Percentiles rank a stretch among this genome's conserved stretches.
Evolutionary conservation across 2,329 filamentous ascomycete species (phyloP).

Genomic region (Grosmannia penicillata): DNA sequence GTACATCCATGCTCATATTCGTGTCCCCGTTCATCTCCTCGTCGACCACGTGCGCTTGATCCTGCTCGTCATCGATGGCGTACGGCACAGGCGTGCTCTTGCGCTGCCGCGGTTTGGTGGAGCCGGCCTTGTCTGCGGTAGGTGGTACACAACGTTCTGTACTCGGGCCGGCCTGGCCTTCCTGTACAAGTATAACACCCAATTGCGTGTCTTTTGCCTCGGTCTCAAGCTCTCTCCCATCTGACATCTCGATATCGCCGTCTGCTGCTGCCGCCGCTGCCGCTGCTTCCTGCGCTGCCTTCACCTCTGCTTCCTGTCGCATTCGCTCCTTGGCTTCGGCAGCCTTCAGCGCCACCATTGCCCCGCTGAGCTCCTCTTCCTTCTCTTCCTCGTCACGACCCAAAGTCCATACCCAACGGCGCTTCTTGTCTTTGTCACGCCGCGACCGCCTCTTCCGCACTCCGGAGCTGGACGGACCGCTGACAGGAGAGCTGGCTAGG

Average conservation of each 20-base stretch:
- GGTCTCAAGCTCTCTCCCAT: neutral
- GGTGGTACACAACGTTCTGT: neutral
- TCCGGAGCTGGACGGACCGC: constrained; percentile 20
- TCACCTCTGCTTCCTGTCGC: neutral
- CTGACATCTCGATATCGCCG: neutral
- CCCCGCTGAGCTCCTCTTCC: constrained; percentile 22
- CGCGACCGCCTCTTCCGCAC: constrained; percentile 30
- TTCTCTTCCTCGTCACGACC: constrained; percentile 35
- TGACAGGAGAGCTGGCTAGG: constrained; percentile 23
- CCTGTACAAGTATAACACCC: too few relatives aligned
- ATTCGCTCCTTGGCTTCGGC: constrained; percentile 10
- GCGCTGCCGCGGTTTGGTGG: constrained; percentile 4
- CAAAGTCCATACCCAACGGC: constrained; percentile 53
- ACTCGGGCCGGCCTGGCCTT: neutral
- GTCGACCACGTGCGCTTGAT: too few relatives aligned
- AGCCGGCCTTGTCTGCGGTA: neutral
- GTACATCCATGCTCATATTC: too few relatives aligned
- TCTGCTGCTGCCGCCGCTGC: neutral
- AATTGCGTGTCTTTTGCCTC: neutral
- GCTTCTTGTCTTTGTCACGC: constrained; percentile 50
- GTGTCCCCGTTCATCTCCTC: too few relatives aligned
- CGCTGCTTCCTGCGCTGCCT: neutral
- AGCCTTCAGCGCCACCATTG: constrained; percentile 12
- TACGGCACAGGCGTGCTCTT: constrained; percentile 10
- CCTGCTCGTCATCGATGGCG: constrained; percentile 4